Conservation (phyloP, 176 grass and related monocot genomes). For the Lolium perenne region DNA sequence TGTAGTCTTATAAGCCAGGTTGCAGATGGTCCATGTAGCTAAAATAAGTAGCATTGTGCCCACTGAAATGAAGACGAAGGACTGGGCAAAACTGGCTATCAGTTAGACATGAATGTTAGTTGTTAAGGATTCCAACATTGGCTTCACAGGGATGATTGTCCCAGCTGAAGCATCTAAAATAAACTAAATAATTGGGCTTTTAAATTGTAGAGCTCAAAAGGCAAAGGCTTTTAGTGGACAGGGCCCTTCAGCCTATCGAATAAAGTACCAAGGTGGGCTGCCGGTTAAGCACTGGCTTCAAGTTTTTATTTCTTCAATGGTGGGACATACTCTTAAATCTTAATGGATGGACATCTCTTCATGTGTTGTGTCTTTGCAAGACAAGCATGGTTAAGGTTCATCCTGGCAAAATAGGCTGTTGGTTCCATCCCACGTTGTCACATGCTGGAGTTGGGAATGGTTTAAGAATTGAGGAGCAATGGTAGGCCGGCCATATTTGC, state of each 20-base stretch:
- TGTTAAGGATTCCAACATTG: background rate
- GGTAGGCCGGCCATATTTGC: background rate
- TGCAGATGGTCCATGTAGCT: background rate
- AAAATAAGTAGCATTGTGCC: background rate
- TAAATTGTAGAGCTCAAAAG: background rate
- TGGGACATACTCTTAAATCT: constrained; percentile 10
- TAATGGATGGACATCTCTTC: constrained; percentile 5
- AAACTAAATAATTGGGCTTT: background rate
- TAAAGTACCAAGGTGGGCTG: background rate
- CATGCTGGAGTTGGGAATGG: background rate
- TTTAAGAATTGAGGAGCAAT: background rate
- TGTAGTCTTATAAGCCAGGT: constrained; percentile 13
- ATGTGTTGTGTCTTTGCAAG: background rate
- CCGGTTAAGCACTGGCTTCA: background rate
- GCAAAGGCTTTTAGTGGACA: background rate
- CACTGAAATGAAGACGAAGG: background rate
- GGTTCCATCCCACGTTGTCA: background rate
- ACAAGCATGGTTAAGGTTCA: background rate
- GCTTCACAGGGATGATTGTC: background rate
- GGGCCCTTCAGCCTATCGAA: background rate
- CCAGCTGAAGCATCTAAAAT: constrained; percentile 19
- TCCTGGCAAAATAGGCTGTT: background rate
- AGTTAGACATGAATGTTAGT: constrained; percentile 6
- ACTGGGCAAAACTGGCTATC: background rate
- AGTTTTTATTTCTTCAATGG: constrained; percentile 5